phyloP scores from a whole-genome alignment of 2,329 filamentous ascomycete genomes.

The Phialophora macrospora region DNA sequence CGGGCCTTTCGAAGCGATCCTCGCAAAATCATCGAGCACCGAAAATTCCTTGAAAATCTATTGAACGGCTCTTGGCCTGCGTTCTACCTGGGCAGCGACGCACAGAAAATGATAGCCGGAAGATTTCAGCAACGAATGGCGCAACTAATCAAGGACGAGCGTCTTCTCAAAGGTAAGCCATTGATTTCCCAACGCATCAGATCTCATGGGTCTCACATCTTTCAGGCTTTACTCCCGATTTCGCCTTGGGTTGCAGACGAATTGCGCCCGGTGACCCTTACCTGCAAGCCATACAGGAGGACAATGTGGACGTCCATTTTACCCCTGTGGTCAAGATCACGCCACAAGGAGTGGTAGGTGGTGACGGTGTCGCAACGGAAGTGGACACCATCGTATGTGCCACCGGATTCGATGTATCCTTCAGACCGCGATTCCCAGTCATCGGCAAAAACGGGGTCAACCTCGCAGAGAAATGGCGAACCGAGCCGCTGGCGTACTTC shows the following conservation, averaged over 20 bases:
- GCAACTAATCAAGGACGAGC: conserved; percentile 57
- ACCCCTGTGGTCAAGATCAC: conserved; percentile 38
- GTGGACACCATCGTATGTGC: conserved; percentile 45
- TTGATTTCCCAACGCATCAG: too few relatives aligned
- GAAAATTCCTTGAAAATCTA: conserved; percentile 52
- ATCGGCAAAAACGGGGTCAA: conserved; percentile 41
- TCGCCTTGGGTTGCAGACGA: conserved; percentile 51
- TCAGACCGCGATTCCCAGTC: conserved; percentile 43
- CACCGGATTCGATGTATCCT: conserved; percentile 41
- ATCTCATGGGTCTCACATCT: too few relatives aligned
- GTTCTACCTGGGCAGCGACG: conserved; percentile 51
- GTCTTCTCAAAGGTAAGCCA: conserved; percentile 47
- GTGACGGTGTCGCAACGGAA: conserved; percentile 42
- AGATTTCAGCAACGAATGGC: conserved; percentile 52
- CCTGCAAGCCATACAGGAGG: conserved; percentile 51
- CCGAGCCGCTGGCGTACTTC: conserved; percentile 42
- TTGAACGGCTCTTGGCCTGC: conserved; percentile 53
- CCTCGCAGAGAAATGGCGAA: conserved; percentile 40
- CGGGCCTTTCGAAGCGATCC: conserved; percentile 46
- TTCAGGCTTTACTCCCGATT: conserved; percentile 46
- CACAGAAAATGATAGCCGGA: conserved; percentile 48
- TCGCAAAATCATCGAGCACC: conserved; percentile 48
- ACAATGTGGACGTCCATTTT: conserved; percentile 58
- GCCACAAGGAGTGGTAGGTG: conserved; percentile 37
- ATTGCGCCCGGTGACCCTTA: conserved; percentile 57